phyloP scores from a whole-genome alignment of 2,329 filamentous ascomycete genomes.

The Penicillium sp. region DNA sequence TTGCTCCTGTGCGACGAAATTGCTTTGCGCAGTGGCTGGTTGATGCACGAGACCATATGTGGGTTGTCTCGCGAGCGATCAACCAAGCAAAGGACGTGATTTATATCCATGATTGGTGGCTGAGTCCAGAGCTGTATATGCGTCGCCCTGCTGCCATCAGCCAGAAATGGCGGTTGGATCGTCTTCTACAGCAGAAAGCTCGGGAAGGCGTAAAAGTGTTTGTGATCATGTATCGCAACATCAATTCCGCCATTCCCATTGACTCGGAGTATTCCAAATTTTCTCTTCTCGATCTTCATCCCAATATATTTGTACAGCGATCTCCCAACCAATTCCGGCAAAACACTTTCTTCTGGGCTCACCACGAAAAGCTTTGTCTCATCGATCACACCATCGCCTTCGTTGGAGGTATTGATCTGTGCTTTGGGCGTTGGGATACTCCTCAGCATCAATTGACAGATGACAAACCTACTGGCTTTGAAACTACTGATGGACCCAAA shows the following conservation, averaged over 20 bases:
- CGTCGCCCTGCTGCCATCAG: conserved; percentile 90
- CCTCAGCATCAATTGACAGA: conserved; percentile 88
- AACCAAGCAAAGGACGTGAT: conserved; percentile 97
- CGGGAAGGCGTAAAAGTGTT: conserved; percentile 96
- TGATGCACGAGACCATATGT: conserved; percentile 97
- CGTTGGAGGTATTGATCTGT: conserved; percentile 91
- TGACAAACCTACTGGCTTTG: conserved; percentile 93
- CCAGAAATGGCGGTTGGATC: conserved; percentile 94
- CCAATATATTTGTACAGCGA: conserved; percentile 92
- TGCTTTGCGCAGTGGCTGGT: conserved; percentile 96
- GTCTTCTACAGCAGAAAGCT: conserved; percentile 89
- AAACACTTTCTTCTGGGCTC: conserved; percentile 99
- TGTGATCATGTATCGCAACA: conserved; percentile 95
- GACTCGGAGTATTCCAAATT: conserved; percentile 98
- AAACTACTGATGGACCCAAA: conserved; percentile 70
- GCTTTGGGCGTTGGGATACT: conserved; percentile 96
- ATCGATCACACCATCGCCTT: conserved; percentile 96
- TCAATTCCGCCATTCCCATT: conserved; percentile 94
- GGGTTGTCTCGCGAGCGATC: conserved; percentile 95
- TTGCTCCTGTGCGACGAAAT: conserved; percentile 80
- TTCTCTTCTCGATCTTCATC: conserved; percentile 89
- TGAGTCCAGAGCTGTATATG: conserved; percentile 95
- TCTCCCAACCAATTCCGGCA: conserved; percentile 98
- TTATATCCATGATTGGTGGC: conserved; percentile 99
- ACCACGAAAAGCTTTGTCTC: conserved; percentile 97